Conservation (phyloP, 257 asterid species). For the Handroanthus guayacan region DNA sequence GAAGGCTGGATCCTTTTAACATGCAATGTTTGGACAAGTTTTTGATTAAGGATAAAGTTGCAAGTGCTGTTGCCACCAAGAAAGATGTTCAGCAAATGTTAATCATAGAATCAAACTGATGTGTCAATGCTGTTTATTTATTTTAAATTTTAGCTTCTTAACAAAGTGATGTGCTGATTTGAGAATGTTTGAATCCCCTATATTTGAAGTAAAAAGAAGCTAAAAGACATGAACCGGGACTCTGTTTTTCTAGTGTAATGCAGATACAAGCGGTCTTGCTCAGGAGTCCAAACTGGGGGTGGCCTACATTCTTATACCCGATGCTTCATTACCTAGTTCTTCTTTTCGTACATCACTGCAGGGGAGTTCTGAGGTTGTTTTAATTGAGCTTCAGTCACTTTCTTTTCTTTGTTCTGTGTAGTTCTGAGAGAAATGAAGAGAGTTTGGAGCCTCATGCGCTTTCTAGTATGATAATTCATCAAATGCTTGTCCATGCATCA, state of each 20-base stretch:
- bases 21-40: neutral
- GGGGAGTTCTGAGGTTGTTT: too few species aligned
- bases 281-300: slow-evolving; percentile 24
- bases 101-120: neutral
- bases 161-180: neutral
- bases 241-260: neutral
- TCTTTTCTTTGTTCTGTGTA: too few species aligned
- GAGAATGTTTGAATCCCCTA: neutral
- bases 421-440: too few species aligned
- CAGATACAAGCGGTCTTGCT: neutral
- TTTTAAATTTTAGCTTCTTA: neutral
- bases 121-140: neutral
- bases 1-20: neutral
- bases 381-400: too few species aligned
- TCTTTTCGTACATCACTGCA: too few species aligned
- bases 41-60: neutral
- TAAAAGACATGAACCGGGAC: too few species aligned
- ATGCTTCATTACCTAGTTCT: neutral
- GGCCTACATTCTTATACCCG: neutral
- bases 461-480: too few species aligned
- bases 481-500: too few species aligned
- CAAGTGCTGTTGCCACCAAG: neutral
- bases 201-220: too few species aligned
- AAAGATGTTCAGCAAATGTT: neutral
- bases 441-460: too few species aligned